Evolutionary conservation across 495 filamentous ascomycete genomes (phyloP).

Genomic region (Xylaria sp.): DNA sequence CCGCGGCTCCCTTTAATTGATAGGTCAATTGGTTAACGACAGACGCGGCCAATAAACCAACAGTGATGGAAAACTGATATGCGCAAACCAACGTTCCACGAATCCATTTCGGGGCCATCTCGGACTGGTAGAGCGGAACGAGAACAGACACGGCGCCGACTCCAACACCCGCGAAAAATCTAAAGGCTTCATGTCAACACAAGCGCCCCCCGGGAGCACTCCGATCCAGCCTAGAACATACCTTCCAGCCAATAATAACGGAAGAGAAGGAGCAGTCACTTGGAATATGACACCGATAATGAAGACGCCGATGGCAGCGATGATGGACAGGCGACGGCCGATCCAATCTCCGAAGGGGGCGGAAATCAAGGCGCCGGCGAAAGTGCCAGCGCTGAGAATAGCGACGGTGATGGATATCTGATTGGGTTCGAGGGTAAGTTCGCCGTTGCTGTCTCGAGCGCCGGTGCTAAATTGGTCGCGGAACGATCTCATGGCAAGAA

Average conservation of each 20-base stretch:
- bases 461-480: slow-evolving; percentile 75
- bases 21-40: slow-evolving; percentile 82
- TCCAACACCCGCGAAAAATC: slow-evolving; percentile 77
- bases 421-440: slow-evolving; percentile 62
- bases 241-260: slow-evolving; percentile 64
- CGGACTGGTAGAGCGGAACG: slow-evolving; percentile 88
- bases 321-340: slow-evolving; percentile 79
- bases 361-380: slow-evolving; percentile 76
- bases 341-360: slow-evolving; percentile 76
- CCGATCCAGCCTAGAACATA: slow-evolving; percentile 39
- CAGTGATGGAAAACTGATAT: slow-evolving; percentile 89
- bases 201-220: not conserved
- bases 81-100: slow-evolving; percentile 88
- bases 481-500: slow-evolving; percentile 87
- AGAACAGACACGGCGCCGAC: slow-evolving; percentile 84
- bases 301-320: slow-evolving; percentile 75
- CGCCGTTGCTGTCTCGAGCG: slow-evolving; percentile 54
- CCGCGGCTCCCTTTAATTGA: slow-evolving; percentile 64
- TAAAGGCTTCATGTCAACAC: slow-evolving; percentile 36
- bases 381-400: slow-evolving; percentile 88
- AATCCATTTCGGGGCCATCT: slow-evolving; percentile 90
- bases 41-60: slow-evolving; percentile 82
- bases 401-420: slow-evolving; percentile 81
- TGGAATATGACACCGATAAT: slow-evolving; percentile 83
- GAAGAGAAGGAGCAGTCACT: slow-evolving; percentile 70